A percentile compares a stretch with the other conserved stretches of the same genome.
Conservation (phyloP, 2,329 filamentous ascomycete species). For the Exophiala bonariae region DNA sequence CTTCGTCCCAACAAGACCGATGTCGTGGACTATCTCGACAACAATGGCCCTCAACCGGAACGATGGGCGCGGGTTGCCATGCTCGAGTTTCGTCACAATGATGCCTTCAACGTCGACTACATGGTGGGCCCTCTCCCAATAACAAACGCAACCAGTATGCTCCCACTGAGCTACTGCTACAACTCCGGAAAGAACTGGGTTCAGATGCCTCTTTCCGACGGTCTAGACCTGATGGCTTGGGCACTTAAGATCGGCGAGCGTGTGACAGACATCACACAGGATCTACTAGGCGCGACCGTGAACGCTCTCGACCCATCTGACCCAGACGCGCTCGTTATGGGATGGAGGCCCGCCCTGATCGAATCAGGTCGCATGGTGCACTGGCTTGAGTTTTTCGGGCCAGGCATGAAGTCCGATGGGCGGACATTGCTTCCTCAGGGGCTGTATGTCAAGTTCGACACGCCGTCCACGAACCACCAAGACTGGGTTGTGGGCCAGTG, state of each 20-base stretch:
- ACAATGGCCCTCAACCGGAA: slow-evolving; percentile 34
- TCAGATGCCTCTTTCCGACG: slow-evolving; percentile 30
- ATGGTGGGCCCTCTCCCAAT: slow-evolving; percentile 53
- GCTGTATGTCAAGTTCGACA: slow-evolving; percentile 41
- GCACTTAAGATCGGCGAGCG: slow-evolving; percentile 22
- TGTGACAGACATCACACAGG: slow-evolving; percentile 27
- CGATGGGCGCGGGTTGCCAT: slow-evolving; percentile 51
- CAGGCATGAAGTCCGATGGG: slow-evolving; percentile 17
- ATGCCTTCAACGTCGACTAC: slow-evolving; percentile 34
- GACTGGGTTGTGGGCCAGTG: slow-evolving; percentile 55
- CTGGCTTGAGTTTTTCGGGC: slow-evolving; percentile 25
- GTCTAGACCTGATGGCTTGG: slow-evolving; percentile 29
- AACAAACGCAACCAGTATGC: slow-evolving; percentile 36
- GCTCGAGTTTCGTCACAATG: slow-evolving; percentile 9
- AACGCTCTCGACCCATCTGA: slow-evolving; percentile 20
- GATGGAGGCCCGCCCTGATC: slow-evolving; percentile 16
- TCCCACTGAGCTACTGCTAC: slow-evolving; percentile 45
- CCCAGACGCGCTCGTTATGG: slow-evolving; percentile 16
- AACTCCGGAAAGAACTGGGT: slow-evolving; percentile 40
- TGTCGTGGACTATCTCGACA: slow-evolving; percentile 47
- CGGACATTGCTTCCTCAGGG: slow-evolving; percentile 22
- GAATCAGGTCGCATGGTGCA: slow-evolving; percentile 31
- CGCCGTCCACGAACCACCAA: slow-evolving; percentile 52
- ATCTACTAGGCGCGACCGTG: slow-evolving; percentile 25
- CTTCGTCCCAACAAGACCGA: slow-evolving; percentile 51